These are phyloP conservation scores for Sarcomyxa edulis DNA, from an alignment of 768 basidiomycete genomes.

Conservation along the genomic window DNA sequence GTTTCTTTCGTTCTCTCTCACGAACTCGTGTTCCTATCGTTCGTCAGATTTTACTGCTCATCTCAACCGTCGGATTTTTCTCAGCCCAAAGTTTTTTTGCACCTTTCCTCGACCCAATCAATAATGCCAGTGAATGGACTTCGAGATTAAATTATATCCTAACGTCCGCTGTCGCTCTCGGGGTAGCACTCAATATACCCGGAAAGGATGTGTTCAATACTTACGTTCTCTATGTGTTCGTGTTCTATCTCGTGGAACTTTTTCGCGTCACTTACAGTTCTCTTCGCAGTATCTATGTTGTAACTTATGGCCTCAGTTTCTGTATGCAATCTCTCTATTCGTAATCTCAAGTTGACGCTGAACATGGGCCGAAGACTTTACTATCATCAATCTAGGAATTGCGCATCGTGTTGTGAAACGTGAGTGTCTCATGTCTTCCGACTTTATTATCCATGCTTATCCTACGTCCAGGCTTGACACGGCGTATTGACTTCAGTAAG, in stretches of 20 bases:
- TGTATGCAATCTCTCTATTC: constrained; percentile 34
- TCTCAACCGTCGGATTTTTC: constrained; percentile 56
- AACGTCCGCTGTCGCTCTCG: constrained; percentile 58
- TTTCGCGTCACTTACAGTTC: constrained; percentile 5
- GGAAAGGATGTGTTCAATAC: constrained; percentile 52
- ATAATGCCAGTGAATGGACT: constrained; percentile 73
- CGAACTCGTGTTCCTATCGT: constrained; percentile 47
- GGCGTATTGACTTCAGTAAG: constrained; percentile 74
- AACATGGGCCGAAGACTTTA: constrained; percentile 47
- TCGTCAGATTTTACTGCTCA: constrained; percentile 57
- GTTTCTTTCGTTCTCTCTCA: constrained; percentile 55
- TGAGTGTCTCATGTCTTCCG: constrained; percentile 21
- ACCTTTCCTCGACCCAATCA: constrained; percentile 66
- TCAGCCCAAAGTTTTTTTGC: constrained; percentile 51
- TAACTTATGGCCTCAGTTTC: constrained; percentile 64
- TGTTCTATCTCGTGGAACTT: constrained; percentile 9
- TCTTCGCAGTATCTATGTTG: constrained; percentile 32
- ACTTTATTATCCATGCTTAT: not conserved
- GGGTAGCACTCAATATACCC: constrained; percentile 55
- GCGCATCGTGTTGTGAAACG: constrained; percentile 58
- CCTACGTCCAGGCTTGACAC: constrained; percentile 39
- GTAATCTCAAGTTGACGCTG: constrained; percentile 1
- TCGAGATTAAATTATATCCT: constrained; percentile 67
- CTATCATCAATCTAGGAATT: constrained; percentile 46
- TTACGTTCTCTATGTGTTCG: constrained; percentile 61